Evolutionary conservation across 805 yeast species (phyloP), one percentile per base, ranked within the genome.

Genomic region (Pichia rugopelliculosa): DNA sequence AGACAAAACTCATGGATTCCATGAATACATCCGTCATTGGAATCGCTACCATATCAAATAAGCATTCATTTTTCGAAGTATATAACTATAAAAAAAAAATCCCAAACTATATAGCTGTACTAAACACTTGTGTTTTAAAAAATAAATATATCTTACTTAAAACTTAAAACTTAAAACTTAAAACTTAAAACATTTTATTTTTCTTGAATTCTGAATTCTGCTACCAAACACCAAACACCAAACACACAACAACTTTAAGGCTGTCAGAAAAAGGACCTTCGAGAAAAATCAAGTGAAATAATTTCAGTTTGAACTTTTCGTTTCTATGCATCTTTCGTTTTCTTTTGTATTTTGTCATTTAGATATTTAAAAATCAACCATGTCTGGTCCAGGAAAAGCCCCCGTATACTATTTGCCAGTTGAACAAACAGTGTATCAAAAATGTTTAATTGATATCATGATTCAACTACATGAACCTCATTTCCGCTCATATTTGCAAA

Each of bases 361-460:
- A n/a, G n/a, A n/a, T n/a, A n/a, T n/a, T 6, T 30, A 4, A 13
- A 30, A n/a, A 30, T 10, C 6, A n/a, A 30, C n/a, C 6, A 30
- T 30, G 34, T 30, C 18, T 13, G 17, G 17, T 30, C 34, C 34
- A 15, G 20, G 56, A 6, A 46, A 45, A n/a, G 60, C 54, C 27
- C 52, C 53, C 5, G 49, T 62, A 4, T 60, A 55, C 36, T 59
- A 61, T 47, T 54, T 77, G 4, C 78, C 80, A 1, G 65, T 72
- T 1, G 70, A 72, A 1, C 65, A 71, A 37, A 69, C 80, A 0
- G 49, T 64, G 2, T 60, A 73, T 7, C 81, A 77, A 52, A 61
- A 61, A 37, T 75, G 71, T 50, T 55, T 77, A 39, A 55, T 67
- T 5, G 77, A 74, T 45, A 59, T 75, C 21, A 54, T 75, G 40